phyloP scores from a whole-genome alignment of 306 rosid species.

The Cyamopsis tetragonoloba region DNA sequence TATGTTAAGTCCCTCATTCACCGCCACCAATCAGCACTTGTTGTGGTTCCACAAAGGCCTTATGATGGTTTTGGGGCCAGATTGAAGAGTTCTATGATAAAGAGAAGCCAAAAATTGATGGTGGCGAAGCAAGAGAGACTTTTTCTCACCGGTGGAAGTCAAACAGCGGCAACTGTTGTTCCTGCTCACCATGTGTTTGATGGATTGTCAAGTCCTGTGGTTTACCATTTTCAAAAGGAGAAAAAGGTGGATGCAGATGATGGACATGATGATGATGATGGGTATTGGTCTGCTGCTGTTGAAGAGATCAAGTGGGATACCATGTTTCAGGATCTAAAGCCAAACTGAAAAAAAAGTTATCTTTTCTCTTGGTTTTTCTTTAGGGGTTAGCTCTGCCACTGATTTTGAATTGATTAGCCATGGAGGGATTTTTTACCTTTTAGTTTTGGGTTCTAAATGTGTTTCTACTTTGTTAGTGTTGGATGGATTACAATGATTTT shows the following conservation, averaged over 20 bases:
- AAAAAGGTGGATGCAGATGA: conserved; percentile 24
- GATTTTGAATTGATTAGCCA: conserved; percentile 26
- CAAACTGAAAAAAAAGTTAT: conserved; percentile 42
- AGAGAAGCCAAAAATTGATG: conserved; percentile 47
- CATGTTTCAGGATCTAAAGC: conserved; percentile 86
- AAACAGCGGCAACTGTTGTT: conserved; percentile 26
- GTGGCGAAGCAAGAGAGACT: conserved; percentile 47
- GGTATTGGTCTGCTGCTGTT: conserved; percentile 66
- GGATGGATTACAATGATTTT: no score
- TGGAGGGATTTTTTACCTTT: conserved; percentile 38
- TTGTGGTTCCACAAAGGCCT: conserved; percentile 56
- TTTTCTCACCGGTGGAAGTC: conserved; percentile 57
- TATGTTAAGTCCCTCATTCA: conserved; percentile 33
- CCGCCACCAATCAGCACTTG: conserved; percentile 47
- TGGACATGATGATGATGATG: conserved; percentile 38
- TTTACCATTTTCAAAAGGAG: conserved; percentile 43
- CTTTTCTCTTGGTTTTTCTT: not conserved
- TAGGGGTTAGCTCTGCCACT: not conserved
- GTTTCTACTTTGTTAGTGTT: conserved; percentile 6
- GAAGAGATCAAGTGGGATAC: conserved; percentile 92
- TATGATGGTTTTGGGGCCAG: conserved; percentile 27
- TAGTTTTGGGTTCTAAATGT: conserved; percentile 32
- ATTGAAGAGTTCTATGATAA: conserved; percentile 46
- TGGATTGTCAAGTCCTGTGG: conserved; percentile 51
- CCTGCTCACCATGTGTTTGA: conserved; percentile 31